Evolutionary conservation across 1,284 basidiomycete genomes (phyloP).

Genomic region (Heterobasidion irregulare): DNA sequence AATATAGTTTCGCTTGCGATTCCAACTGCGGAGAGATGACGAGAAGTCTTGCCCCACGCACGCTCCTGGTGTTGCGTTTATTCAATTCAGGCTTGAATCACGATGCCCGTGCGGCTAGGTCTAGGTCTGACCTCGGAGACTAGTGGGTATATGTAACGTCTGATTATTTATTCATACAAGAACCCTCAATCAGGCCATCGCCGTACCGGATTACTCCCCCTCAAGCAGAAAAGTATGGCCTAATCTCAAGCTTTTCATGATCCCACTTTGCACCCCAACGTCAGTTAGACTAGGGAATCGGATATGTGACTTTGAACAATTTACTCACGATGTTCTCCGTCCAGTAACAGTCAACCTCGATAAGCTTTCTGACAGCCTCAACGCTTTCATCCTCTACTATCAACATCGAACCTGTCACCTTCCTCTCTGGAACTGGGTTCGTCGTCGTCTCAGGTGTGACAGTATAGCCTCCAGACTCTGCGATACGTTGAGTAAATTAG

Average conservation of each 20-base stretch:
- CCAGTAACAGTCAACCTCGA: neutral
- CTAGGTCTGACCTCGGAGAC: too few relatives aligned
- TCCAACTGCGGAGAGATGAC: neutral
- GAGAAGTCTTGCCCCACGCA: too few relatives aligned
- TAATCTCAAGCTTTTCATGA: neutral
- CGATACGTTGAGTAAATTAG: neutral
- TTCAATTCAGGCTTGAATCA: too few relatives aligned
- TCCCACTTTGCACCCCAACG: neutral
- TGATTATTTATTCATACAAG: neutral
- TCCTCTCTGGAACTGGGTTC: neutral
- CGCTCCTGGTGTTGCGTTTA: too few relatives aligned
- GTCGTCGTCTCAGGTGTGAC: neutral
- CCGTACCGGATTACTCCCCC: neutral
- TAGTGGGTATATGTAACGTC: too few relatives aligned
- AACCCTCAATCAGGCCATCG: neutral
- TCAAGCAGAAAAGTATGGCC: neutral
- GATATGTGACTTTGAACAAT: neutral
- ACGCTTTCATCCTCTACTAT: neutral
- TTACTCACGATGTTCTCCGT: neutral
- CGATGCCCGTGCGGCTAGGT: too few relatives aligned
- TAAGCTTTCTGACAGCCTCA: neutral
- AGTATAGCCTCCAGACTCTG: neutral
- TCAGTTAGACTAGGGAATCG: too few relatives aligned
- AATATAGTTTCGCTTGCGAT: neutral
- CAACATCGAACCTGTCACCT: neutral